Conservation (phyloP, 495 filamentous ascomycete species). For the Hyaloscypha hepaticicola region DNA sequence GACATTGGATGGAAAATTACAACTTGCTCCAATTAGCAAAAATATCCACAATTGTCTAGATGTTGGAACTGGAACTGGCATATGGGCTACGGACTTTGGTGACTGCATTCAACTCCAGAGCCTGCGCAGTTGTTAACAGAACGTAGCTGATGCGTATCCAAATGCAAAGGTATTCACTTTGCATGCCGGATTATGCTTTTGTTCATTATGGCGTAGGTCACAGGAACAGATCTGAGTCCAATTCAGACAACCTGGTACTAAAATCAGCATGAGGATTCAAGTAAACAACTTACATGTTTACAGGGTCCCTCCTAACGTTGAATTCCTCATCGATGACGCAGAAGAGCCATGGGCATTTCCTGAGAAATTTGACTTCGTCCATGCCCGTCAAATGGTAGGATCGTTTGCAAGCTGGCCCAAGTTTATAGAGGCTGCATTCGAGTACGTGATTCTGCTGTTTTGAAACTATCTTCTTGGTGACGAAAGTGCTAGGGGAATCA, state of each 20-base stretch:
- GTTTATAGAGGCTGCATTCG: slow-evolving; percentile 41
- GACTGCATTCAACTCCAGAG: neutral
- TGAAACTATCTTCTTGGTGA: neutral
- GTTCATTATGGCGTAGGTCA: slow-evolving; percentile 28
- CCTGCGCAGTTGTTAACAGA: slow-evolving; percentile 7
- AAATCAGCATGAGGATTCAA: neutral
- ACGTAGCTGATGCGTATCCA: slow-evolving; percentile 19
- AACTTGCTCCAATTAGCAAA: slow-evolving; percentile 21
- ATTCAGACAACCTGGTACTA: slow-evolving; percentile 35
- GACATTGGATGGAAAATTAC: slow-evolving; percentile 16
- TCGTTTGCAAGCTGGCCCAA: slow-evolving; percentile 41
- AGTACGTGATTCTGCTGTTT: slow-evolving; percentile 41
- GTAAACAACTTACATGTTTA: neutral
- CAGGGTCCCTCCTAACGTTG: slow-evolving; percentile 45
- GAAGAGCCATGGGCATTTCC: slow-evolving; percentile 48
- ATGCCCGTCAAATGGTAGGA: slow-evolving; percentile 41
- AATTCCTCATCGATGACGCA: slow-evolving; percentile 49
- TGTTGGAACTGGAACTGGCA: slow-evolving; percentile 38
- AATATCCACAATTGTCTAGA: slow-evolving; percentile 27
- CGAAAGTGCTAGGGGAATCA: slow-evolving; percentile 23
- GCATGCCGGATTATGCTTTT: slow-evolving; percentile 25
- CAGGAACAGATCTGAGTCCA: slow-evolving; percentile 35
- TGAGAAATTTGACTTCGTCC: slow-evolving; percentile 48
- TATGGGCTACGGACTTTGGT: slow-evolving; percentile 38
- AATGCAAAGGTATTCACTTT: slow-evolving; percentile 10